Base-by-base conservation (phyloP, 179 eudicot species). In the Beta macrorhiza region DNA sequence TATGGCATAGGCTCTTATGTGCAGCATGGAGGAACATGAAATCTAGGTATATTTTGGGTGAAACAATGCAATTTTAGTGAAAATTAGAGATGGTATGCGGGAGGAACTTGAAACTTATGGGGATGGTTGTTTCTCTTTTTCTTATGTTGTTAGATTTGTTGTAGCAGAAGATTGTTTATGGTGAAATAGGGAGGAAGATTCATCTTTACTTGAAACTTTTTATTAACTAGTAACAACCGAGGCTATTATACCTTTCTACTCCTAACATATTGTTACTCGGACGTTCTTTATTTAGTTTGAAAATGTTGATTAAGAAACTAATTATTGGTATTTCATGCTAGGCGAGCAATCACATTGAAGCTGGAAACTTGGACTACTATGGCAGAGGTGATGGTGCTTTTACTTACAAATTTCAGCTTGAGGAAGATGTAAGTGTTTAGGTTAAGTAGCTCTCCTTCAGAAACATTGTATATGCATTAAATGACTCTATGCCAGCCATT, bases 401-500 rank as follows among this genome's bases (percentile, higher is more conserved):
- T 79, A 69, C 83, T n/a, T 82, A 85, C 85, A 85, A 79, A 72
- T 79, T 63, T 85, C 83, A 85, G 81, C 87, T 85, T 71, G 83
- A 85, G 79, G 82, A 78, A 79, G 87, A 85, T 72, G 87, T 85
- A 85, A 85, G 87, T 72, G 58, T 58, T 67, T 74, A 44, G 55
- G 72, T 45, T 8, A 72, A 47, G 74, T 78, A 64, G 51, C 67
- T 84, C 52, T 67, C 76, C 51, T 61, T 73, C 6, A 51, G 44
- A n/a, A 76, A 61, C 49, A 45, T 77, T 37, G 11, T 57, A 44
- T 22, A 1, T 55, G 32, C 47, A 37, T 37, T 44, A 63, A 65
- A 19, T 12, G 61, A 69, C n/a, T 49, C 32, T 69, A 58, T 32
- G 75, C 44, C n/a, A 68, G 47, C 67, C 37, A 55, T n/a, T 16